A percentile compares a stretch with the other conserved stretches of the same genome.
phyloP scores from a whole-genome alignment of 805 yeast genomes.

The Myxozyma monticola region DNA sequence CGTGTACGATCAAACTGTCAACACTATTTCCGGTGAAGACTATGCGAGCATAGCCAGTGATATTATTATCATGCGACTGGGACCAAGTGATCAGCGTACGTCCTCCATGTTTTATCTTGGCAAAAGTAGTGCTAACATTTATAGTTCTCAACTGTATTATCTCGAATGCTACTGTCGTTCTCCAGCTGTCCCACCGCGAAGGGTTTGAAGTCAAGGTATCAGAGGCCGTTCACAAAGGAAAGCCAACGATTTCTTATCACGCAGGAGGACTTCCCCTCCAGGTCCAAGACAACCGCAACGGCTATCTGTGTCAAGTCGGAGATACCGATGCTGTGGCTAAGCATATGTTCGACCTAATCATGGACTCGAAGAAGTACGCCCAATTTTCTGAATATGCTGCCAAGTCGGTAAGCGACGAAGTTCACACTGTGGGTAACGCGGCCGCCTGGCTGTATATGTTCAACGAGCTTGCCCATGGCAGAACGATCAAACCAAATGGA shows the following conservation, averaged over 20 bases:
- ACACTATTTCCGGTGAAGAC: constrained; percentile 12
- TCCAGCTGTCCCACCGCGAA: constrained; percentile 30
- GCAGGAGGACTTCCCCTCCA: constrained; percentile 30
- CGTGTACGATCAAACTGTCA: constrained; percentile 22
- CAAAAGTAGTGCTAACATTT: neutral
- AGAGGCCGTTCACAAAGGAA: constrained; percentile 29
- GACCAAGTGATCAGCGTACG: constrained; percentile 29
- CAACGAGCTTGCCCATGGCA: constrained; percentile 23
- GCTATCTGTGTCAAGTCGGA: constrained; percentile 23
- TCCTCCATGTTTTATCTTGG: neutral
- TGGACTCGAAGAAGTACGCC: constrained; percentile 10
- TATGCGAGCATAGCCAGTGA: constrained; percentile 23
- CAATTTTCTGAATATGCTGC: constrained; percentile 7
- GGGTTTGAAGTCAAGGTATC: constrained; percentile 32
- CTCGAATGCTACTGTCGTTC: constrained; percentile 25
- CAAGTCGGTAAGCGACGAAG: constrained; percentile 27
- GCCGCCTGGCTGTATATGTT: constrained; percentile 27
- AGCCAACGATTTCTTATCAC: constrained; percentile 24
- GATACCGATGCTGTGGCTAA: constrained; percentile 24
- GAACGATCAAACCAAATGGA: constrained; percentile 19
- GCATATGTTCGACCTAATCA: constrained; percentile 16
- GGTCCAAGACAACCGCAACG: constrained; percentile 18
- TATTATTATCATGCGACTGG: constrained; percentile 24
- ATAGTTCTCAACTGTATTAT: constrained; percentile 25
- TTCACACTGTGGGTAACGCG: constrained; percentile 26